These are phyloP conservation scores for Saccharum hybrid DNA, from an alignment of 202 grass and related monocot genomes.

Conservation along the genomic window DNA sequence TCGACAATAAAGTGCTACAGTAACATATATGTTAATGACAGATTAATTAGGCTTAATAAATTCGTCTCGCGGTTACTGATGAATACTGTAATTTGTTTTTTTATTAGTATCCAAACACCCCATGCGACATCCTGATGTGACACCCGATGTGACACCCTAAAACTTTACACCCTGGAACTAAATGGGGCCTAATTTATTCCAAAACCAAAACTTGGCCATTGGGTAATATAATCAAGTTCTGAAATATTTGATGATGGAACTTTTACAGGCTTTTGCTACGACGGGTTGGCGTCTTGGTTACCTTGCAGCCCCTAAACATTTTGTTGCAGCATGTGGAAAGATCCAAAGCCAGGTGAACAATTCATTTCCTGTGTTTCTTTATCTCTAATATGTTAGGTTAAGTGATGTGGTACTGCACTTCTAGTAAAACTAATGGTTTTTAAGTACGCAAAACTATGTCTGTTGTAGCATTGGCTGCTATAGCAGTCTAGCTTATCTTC, in stretches of 20 bases:
- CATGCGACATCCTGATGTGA: too few species aligned
- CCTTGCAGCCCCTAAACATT: conserved; percentile 63
- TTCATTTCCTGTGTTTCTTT: conserved; percentile 15
- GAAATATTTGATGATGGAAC: conserved; percentile 1
- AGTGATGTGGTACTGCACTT: not conserved
- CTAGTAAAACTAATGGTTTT: not conserved
- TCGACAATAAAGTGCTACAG: too few species aligned
- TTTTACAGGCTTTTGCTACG: conserved; percentile 61
- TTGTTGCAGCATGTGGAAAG: conserved; percentile 55
- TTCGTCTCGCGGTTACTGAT: too few species aligned
- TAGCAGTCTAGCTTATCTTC: not conserved
- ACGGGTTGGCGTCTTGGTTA: conserved; percentile 65
- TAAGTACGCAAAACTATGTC: not conserved
- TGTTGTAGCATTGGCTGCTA: not conserved
- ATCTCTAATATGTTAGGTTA: not conserved
- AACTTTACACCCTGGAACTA: too few species aligned
- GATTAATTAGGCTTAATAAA: too few species aligned
- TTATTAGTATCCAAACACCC: too few species aligned
- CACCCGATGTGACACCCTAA: too few species aligned
- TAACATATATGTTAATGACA: too few species aligned
- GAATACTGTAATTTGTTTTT: too few species aligned
- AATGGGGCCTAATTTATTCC: conserved; percentile 5
- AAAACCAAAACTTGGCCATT: conserved; percentile 6
- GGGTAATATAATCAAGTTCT: conserved; percentile 12
- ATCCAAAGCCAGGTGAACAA: conserved; percentile 61